Evolutionary conservation across 345 rosid species (phyloP).

Genomic region (Murraya paniculata): DNA sequence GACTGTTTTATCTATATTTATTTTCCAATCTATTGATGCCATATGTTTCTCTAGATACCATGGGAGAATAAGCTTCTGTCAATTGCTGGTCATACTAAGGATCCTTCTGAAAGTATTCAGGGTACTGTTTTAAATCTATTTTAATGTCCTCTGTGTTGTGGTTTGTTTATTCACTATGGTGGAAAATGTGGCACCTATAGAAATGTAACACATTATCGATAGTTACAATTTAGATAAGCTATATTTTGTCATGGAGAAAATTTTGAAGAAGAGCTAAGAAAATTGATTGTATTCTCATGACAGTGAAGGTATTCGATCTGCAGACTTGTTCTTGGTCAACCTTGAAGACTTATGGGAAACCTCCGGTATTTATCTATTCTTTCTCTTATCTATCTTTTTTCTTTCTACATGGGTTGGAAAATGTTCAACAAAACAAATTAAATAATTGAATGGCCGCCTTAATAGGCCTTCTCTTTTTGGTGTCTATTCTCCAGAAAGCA

Average conservation of each 20-base stretch:
- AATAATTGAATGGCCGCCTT: not conserved
- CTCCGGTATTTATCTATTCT: constrained; percentile 61
- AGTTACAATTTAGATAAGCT: not conserved
- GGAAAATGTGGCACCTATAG: not conserved
- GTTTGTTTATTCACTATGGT: not conserved
- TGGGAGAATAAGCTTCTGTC: constrained; percentile 94
- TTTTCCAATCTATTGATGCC: constrained; percentile 16
- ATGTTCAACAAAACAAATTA: not conserved
- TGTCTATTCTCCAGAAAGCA: not conserved
- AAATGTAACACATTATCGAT: not conserved
- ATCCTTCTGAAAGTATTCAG: constrained; percentile 85
- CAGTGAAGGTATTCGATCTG: constrained; percentile 90
- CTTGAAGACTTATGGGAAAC: constrained; percentile 93
- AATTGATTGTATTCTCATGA: constrained; percentile 21
- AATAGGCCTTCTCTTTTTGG: not conserved
- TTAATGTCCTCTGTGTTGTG: not conserved
- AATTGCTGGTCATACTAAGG: constrained; percentile 91
- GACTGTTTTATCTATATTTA: constrained; percentile 21
- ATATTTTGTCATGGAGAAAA: not conserved
- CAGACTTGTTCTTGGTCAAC: constrained; percentile 74
- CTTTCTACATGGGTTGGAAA: constrained; percentile 16
- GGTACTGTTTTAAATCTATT: constrained; percentile 37
- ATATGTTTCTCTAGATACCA: constrained; percentile 55
- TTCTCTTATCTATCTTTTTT: constrained; percentile 6
- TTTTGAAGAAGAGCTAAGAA: not conserved